Conservation (phyloP, 2,329 filamentous ascomycete species). For the Fusarium luffae region DNA sequence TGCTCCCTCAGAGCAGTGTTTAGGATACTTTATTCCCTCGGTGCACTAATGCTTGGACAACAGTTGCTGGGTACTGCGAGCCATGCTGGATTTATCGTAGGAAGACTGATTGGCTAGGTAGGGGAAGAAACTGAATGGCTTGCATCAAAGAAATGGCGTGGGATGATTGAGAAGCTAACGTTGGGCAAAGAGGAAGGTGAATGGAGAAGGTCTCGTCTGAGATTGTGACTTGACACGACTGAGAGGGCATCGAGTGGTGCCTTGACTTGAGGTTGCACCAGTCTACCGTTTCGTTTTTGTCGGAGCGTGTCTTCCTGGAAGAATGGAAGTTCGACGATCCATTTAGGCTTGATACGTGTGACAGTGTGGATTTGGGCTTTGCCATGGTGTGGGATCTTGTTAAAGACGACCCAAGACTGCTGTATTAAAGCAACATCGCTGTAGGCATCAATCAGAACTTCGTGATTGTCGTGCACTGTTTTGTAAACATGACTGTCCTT, state of each 20-base stretch:
- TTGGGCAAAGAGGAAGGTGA: accelerated
- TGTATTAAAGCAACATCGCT: background rate
- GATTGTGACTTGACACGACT: too few relatives aligned
- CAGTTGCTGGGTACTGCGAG: too few relatives aligned
- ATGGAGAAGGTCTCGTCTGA: background rate
- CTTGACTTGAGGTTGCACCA: background rate
- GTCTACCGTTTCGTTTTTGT: background rate
- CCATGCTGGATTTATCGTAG: too few relatives aligned
- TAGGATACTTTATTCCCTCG: too few relatives aligned
- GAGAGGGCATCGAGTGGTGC: background rate
- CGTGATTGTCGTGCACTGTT: background rate
- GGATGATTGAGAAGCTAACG: too few relatives aligned
- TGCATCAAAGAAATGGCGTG: too few relatives aligned
- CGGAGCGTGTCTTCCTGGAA: background rate
- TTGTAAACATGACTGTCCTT: too few relatives aligned
- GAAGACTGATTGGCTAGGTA: too few relatives aligned
- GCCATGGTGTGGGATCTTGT: background rate
- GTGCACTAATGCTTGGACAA: accelerated
- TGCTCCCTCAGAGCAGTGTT: accelerated
- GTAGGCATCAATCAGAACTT: background rate
- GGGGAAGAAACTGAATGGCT: too few relatives aligned
- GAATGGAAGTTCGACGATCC: background rate
- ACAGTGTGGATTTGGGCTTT: background rate
- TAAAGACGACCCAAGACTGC: accelerated
- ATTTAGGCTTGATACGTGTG: background rate